Base-by-base conservation (phyloP, 805 yeast genomes). In the Starmera amethionina region DNA sequence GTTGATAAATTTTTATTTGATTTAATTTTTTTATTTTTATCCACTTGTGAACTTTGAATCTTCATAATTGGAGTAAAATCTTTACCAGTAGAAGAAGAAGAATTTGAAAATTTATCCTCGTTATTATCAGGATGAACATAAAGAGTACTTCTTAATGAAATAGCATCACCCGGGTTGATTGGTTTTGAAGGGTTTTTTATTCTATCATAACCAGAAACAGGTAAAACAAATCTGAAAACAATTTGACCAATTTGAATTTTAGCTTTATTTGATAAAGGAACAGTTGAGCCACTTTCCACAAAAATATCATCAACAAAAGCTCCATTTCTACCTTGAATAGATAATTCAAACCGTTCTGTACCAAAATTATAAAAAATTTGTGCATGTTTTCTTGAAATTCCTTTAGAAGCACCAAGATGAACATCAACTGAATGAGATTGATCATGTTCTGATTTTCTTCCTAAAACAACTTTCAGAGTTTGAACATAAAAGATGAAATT, bases 291-390 rank as follows among this genome's bases (percentile, higher is more conserved):
- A 45, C 83, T 77, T 55, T 87, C 96, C 7, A 93, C 82, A 59
- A 90, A 93, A 30, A 68, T 69, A 48, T 88, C 96, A 59, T 90
- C 93, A 4, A 93, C 95, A 67, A 93, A 93, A 3, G 97, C 97
- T 32, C 98, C 98, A 59, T 93, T 93, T 50, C 96, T 73, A 15
- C 98, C 98, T 50, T 89, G 68, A 2, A 93, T 88, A 8, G 94
- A 80, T 35, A 93, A 65, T 60, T 93, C 98, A 55, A 93, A 93
- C 47, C 95, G 65, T 57, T 90, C 97, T 4, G 94, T 88, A 4
- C 96, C 97, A 62, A 93, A 93, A 58, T 93, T 93, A 65, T 90
- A 93, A 58, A 89, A 90, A 13, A 93, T 90, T 61, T 86, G 89
- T 5, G 97, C 98, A 61, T 93, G 98, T 43, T 87, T 71, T 55